phyloP scores from a whole-genome alignment of 2,329 filamentous ascomycete species.

The Alternaria sp. region DNA sequence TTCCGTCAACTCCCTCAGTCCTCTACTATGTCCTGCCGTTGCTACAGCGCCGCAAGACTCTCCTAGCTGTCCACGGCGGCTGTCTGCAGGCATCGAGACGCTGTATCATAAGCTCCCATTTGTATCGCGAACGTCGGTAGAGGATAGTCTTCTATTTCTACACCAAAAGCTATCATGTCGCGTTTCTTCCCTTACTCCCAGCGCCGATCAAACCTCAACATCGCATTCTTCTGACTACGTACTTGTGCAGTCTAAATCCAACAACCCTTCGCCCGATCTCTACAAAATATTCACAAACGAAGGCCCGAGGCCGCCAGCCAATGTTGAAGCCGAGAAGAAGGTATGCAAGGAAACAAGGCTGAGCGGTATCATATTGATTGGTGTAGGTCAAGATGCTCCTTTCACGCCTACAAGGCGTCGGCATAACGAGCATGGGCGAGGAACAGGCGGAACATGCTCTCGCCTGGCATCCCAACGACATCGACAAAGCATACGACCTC shows the following conservation, averaged over 20 bases:
- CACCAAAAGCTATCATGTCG: conserved; percentile 26
- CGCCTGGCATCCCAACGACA: conserved; percentile 72
- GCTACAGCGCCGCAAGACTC: conserved; percentile 14
- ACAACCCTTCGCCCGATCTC: conserved; percentile 58
- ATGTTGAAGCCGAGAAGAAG: conserved; percentile 66
- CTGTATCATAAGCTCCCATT: conserved; percentile 38
- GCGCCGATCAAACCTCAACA: conserved; percentile 23
- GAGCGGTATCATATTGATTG: conserved; percentile 13
- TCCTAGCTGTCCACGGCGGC: conserved; percentile 14
- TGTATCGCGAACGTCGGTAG: conserved; percentile 23
- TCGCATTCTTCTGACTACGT: conserved; percentile 37
- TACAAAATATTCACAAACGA: conserved; percentile 72
- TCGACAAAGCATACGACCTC: conserved; percentile 78
- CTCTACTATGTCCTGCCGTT: conserved; percentile 22
- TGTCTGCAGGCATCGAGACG: conserved; percentile 30
- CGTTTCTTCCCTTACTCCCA: conserved; percentile 17
- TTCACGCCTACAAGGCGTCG: conserved; percentile 61
- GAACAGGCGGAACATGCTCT: conserved; percentile 71
- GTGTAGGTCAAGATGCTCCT: conserved; percentile 63
- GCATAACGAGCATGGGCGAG: conserved; percentile 66
- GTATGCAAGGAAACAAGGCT: conserved; percentile 30
- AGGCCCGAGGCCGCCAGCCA: conserved; percentile 57
- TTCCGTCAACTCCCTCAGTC: conserved; percentile 26
- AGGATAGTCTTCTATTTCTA: conserved; percentile 32
- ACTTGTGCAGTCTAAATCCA: conserved; percentile 35